These are phyloP conservation scores for Scenedesmus sp. DNA, from an alignment of 163 green algal genomes.

Conservation along the genomic window DNA sequence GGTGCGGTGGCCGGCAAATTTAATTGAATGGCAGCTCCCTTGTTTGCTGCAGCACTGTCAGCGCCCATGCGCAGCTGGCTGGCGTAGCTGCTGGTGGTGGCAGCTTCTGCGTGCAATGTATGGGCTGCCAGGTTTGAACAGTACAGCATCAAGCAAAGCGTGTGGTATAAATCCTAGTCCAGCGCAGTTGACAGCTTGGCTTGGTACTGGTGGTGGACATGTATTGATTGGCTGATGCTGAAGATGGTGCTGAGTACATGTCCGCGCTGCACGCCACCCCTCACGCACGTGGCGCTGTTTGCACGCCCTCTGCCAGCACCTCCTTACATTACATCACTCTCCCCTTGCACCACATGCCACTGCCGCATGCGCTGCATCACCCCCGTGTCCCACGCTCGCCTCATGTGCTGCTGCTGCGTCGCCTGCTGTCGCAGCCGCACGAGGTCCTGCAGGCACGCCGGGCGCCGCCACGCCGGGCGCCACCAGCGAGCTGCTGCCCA, in stretches of 20 bases:
- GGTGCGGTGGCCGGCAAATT: neutral
- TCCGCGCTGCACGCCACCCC: too few species aligned
- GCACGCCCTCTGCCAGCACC: too few species aligned
- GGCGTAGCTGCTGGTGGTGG: neutral
- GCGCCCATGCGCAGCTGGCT: neutral
- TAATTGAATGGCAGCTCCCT: neutral
- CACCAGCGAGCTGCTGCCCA: constrained; percentile 45
- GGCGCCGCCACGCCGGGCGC: constrained; percentile 1
- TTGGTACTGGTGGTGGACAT: too few species aligned
- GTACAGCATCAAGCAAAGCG: neutral
- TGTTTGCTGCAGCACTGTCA: neutral
- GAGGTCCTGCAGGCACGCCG: neutral
- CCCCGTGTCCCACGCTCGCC: neutral
- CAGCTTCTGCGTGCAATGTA: neutral
- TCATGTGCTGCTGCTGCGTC: neutral
- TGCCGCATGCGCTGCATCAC: neutral
- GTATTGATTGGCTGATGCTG: too few species aligned
- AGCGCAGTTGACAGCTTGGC: neutral
- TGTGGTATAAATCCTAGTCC: neutral
- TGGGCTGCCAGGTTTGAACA: neutral
- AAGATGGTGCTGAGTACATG: too few species aligned
- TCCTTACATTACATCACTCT: neutral
- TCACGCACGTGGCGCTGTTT: too few species aligned
- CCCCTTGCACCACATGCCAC: too few species aligned
- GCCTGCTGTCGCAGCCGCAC: neutral